Base-by-base conservation (phyloP, 441 rosid genomes). In the Capsella rubella region DNA sequence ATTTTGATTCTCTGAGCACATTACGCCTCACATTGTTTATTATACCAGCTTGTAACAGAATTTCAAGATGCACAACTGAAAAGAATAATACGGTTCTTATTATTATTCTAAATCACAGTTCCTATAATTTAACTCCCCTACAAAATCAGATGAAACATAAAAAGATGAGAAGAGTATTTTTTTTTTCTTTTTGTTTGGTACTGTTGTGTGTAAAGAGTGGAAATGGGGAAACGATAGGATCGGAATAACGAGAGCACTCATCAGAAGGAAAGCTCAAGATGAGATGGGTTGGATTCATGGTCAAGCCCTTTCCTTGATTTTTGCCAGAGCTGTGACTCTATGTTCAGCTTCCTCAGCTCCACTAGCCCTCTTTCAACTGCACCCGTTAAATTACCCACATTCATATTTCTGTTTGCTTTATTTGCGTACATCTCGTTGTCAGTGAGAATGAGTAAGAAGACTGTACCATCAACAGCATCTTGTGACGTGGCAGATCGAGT, bases 261-360 rank as follows among this genome's bases (percentile, higher is more conserved):
- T 76, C 76, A 88, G 78, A 86, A 86, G 37, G 77, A 78, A 29
- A 70, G 59, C 34, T 85, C 87, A 6, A 73, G 16, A 42, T 65
- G 79, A 75, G 81, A 81, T 37, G 82, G 68, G 56, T 63, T 75
- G 70, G 78, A 43, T 76, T 78, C 87, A 59, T 43, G 78, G 54
- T 81, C 82, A 4, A 86, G 87, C 31, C 88, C 87, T 82, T 72
- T 79, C 8, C 90, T 87, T 6, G 92, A 78, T 49, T 79, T 82
- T 62, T 84, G 91, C 99, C 98, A 90, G 49, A 87, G 83, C 69
- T 88, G 95, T 77, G 78, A 80, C 83, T 92, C 97, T 11, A 90
- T 79, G 61, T 90, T 86, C 51, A 88, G 61, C 86, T 82, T 95
- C 87, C 87, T 87, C 57, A 95, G 81, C 87, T 95, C 99, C 82